These are phyloP conservation scores for Zygosaccharomyces lentus DNA, from an alignment of 805 yeast genomes.

Conservation along the genomic window DNA sequence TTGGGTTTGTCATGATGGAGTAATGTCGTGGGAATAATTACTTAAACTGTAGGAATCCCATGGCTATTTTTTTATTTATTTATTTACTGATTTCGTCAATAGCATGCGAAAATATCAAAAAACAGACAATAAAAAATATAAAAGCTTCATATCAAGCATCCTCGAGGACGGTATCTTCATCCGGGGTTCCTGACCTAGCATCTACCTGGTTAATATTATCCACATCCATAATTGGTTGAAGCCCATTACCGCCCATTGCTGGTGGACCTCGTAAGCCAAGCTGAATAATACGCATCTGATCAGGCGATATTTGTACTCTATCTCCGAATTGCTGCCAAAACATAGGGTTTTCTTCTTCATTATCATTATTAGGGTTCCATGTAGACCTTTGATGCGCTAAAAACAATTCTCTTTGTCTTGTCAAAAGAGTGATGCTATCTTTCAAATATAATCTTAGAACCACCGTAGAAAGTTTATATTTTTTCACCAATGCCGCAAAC, in stretches of 20 bases:
- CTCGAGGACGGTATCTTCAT: constrained; percentile 23
- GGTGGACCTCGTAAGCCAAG: constrained; percentile 23
- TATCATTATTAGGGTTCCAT: constrained; percentile 15
- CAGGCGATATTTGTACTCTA: constrained; percentile 20
- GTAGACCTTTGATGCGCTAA: constrained; percentile 26
- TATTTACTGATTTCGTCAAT: not conserved
- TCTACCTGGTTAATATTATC: constrained; percentile 15
- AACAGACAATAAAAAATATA: constrained; percentile 2
- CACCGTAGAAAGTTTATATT: constrained; percentile 32
- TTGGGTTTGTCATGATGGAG: constrained; percentile 1
- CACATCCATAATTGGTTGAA: constrained; percentile 11
- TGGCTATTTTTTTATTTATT: not conserved
- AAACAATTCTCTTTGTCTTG: constrained; percentile 34
- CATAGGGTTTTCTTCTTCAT: constrained; percentile 14
- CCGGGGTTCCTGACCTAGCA: constrained; percentile 29
- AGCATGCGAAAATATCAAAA: not conserved
- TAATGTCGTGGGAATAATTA: too few species aligned
- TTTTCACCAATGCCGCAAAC: constrained; percentile 26
- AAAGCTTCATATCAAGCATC: constrained; percentile 10
- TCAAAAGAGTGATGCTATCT: constrained; percentile 32
- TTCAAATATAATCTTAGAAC: constrained; percentile 32
- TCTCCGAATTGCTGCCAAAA: constrained; percentile 16
- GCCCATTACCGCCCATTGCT: constrained; percentile 12
- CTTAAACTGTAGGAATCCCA: not conserved
- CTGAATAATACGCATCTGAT: constrained; percentile 29